Percentiles rank a stretch among this genome's conserved stretches.
phyloP scores from a whole-genome alignment of 2,329 filamentous ascomycete species.

The Fusarium staphyleae region DNA sequence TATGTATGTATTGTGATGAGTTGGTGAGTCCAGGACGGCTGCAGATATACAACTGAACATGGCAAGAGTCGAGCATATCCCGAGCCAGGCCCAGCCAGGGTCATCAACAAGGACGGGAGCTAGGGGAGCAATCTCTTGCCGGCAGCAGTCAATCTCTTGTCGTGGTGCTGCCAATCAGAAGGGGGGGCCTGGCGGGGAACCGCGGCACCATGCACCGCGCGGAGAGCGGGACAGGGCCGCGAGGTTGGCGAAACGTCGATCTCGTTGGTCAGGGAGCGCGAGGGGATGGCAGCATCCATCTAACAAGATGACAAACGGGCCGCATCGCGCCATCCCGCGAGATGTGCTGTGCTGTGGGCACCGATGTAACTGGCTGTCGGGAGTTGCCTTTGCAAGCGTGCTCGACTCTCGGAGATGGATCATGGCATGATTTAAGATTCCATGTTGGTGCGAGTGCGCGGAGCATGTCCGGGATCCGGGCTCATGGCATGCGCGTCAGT shows the following conservation, averaged over 20 bases:
- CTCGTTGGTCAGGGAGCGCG: conserved; percentile 35
- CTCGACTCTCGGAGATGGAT: conserved; percentile 8
- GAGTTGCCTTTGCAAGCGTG: conserved; percentile 10
- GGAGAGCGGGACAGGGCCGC: conserved; percentile 21
- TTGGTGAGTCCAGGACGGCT: conserved; percentile 22
- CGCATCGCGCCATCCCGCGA: conserved; percentile 32
- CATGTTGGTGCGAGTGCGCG: conserved; percentile 15
- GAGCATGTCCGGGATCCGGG: conserved; percentile 20
- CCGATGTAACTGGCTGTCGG: conserved; percentile 16
- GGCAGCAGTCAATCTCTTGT: conserved; percentile 34
- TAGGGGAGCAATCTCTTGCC: conserved; percentile 26
- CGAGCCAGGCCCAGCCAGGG: conserved; percentile 16
- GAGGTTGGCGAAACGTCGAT: conserved; percentile 17
- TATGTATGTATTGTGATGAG: conserved; percentile 18
- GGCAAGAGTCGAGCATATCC: conserved; percentile 13
- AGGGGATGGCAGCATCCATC: conserved; percentile 12
- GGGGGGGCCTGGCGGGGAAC: conserved; percentile 19
- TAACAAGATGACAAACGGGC: conserved; percentile 32
- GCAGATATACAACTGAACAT: conserved; percentile 18
- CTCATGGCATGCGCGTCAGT: conserved; percentile 17
- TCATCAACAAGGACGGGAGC: conserved; percentile 15
- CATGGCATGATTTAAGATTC: conserved; percentile 35
- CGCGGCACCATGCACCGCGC: conserved; percentile 34
- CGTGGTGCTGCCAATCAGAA: conserved; percentile 36
- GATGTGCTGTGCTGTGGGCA: conserved; percentile 5